Base-by-base conservation (phyloP, 345 rosid genomes). In the Populus davidiana region DNA sequence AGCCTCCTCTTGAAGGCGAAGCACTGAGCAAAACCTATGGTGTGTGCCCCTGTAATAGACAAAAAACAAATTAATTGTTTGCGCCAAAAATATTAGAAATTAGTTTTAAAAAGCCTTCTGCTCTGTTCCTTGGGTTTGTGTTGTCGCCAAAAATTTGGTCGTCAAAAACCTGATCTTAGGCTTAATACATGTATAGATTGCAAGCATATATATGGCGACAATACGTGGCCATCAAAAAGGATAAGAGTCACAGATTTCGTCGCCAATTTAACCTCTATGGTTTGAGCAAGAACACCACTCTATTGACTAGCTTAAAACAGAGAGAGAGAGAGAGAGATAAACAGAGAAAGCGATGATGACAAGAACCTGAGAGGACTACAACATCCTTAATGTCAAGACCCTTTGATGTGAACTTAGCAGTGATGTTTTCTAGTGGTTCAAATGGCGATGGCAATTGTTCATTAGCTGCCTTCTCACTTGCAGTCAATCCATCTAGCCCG, bases 331-430 rank as follows among this genome's bases (percentile, higher is more conserved):
- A 52, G 59, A 52, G 59, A 2, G 6, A 12, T 44, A 21, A 43
- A 18, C n/a, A 25, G 16, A 38, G 35, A 33, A 6, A 39, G 44
- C 31, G 0, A 54, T 25, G 16, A 64, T 77, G 27, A 31, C 49
- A 31, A 76, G 64, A 81, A 91, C 97, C 98, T 88, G 98, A 90
- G 81, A 94, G 97, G 81, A 85, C 97, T 8, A 86, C 98, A 63
- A 91, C 92, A 85, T 94, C 97, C 80, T 89, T 93, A n/a, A 88
- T 63, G 73, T 93, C 95, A 56, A 94, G 94, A 63, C 97, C 98
- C 83, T 90, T 89, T 29, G 89, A 74, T 14, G 85, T 83, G 78
- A 94, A 94, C 88, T 91, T 91, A 43, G 91, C 90, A 49, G 94
- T 86, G 78, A 93, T 87, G 67, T 87, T 86, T 62, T 74, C 88